Conservation (phyloP, 2,329 filamentous ascomycete genomes). For the Arthrobotrys musiformis region DNA sequence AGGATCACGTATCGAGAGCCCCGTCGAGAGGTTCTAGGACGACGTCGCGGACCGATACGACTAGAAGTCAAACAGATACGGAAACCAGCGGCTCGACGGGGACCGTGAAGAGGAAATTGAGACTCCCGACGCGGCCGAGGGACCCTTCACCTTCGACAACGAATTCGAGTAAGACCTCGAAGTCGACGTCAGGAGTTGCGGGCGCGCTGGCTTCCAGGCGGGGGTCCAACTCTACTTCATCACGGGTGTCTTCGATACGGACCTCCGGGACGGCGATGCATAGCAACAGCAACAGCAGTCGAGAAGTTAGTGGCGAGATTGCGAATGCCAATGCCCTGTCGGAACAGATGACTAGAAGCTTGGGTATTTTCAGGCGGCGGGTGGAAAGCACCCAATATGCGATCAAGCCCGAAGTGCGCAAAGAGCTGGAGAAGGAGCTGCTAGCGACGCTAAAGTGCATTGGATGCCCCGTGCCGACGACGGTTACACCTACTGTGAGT, state of each 20-base stretch:
- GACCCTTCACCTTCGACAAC: slow-evolving; percentile 44
- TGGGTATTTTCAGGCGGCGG: slow-evolving; percentile 38
- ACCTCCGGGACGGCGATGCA: neutral
- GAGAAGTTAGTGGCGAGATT: slow-evolving; percentile 35
- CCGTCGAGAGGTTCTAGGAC: slow-evolving; percentile 24
- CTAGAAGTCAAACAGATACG: slow-evolving; percentile 38
- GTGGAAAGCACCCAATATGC: slow-evolving; percentile 50
- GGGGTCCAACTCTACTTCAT: slow-evolving; percentile 21
- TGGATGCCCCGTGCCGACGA: slow-evolving; percentile 18
- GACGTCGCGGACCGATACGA: slow-evolving; percentile 25
- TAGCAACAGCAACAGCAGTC: slow-evolving; percentile 22
- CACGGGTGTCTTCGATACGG: slow-evolving; percentile 17
- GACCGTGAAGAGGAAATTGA: slow-evolving; percentile 37
- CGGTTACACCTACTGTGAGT: slow-evolving; percentile 29
- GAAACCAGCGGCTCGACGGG: slow-evolving; percentile 25
- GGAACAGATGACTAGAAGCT: slow-evolving; percentile 46
- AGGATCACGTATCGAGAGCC: slow-evolving; percentile 23
- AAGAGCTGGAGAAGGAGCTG: slow-evolving; percentile 52
- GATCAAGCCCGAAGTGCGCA: slow-evolving; percentile 43
- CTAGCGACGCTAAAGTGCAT: slow-evolving; percentile 46
- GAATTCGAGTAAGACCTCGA: slow-evolving; percentile 33
- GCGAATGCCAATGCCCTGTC: slow-evolving; percentile 49
- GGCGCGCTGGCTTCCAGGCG: slow-evolving; percentile 21
- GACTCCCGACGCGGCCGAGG: slow-evolving; percentile 34
- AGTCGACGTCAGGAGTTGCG: slow-evolving; percentile 7